Percentiles rank a stretch among this genome's conserved stretches.
Evolutionary conservation across 2,329 filamentous ascomycete species (phyloP).

Genomic region (Clonostachys rhizophaga): DNA sequence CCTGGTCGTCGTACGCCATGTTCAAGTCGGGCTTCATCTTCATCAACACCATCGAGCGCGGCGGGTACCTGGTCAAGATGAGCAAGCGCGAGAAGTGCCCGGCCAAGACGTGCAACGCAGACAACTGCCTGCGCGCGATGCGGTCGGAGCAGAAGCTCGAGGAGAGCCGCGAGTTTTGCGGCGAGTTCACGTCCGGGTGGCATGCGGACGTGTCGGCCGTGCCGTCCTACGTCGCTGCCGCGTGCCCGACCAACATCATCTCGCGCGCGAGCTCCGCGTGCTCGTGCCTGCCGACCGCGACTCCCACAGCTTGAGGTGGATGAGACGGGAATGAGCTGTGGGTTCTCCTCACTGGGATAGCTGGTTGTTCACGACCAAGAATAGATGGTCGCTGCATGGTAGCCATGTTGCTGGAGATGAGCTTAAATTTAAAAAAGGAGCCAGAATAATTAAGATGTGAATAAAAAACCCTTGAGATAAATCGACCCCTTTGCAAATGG

Average conservation of each 20-base stretch:
- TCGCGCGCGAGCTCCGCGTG: constrained; percentile 13
- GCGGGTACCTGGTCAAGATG: constrained; percentile 27
- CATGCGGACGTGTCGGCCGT: constrained; percentile 10
- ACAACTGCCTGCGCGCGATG: constrained; percentile 13
- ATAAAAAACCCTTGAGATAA: too few species aligned
- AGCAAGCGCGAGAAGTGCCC: constrained; percentile 9
- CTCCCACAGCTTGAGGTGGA: constrained; percentile 1
- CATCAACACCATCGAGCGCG: constrained; percentile 36
- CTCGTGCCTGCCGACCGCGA: constrained; percentile 12
- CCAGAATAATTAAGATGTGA: too few species aligned
- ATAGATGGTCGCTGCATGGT: too few species aligned
- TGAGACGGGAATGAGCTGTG: background rate
- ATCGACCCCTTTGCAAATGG: too few species aligned
- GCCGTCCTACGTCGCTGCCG: constrained; percentile 9
- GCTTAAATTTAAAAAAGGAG: too few species aligned
- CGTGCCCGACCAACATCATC: constrained; percentile 10
- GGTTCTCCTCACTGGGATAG: too few species aligned
- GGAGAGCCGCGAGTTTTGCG: constrained; percentile 12
- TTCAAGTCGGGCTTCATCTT: constrained; percentile 34
- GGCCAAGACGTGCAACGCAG: constrained; percentile 9
- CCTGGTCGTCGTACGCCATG: constrained; percentile 38
- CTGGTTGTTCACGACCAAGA: too few species aligned
- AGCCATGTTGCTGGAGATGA: too few species aligned
- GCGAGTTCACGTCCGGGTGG: constrained; percentile 9
- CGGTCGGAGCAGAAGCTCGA: constrained; percentile 8